A percentile compares a stretch with the other conserved stretches of the same genome.
phyloP scores from a whole-genome alignment of 495 filamentous ascomycete genomes.

The Penicillium crystallinum region DNA sequence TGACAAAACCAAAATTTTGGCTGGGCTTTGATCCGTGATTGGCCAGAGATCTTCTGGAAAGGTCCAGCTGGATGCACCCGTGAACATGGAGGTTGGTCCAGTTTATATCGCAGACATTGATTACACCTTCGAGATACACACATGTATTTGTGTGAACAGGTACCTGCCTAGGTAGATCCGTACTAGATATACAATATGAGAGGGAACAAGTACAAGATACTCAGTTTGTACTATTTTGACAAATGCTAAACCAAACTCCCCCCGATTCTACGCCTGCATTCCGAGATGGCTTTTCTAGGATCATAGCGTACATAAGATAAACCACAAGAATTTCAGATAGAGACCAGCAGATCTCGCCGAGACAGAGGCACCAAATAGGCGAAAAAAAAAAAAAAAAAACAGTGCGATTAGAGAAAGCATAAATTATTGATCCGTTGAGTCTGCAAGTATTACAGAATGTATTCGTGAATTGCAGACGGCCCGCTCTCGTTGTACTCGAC shows the following conservation, averaged over 20 bases:
- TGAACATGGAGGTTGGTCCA: too few species aligned
- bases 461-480: slow-evolving; percentile 63
- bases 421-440: background rate
- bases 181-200: background rate
- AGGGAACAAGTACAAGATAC: background rate
- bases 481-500: slow-evolving; percentile 76
- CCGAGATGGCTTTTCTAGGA: slow-evolving; percentile 20
- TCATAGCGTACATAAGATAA: slow-evolving; percentile 20
- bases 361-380: background rate
- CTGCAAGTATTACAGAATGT: slow-evolving; percentile 23
- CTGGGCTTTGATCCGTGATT: too few species aligned
- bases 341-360: slow-evolving; percentile 10
- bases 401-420: slow-evolving; percentile 10
- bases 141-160: too few species aligned
- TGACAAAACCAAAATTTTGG: too few species aligned
- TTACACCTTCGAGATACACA: too few species aligned
- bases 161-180: background rate
- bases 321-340: slow-evolving; percentile 1
- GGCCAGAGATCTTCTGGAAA: too few species aligned
- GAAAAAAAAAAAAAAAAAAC: slow-evolving; percentile 1
- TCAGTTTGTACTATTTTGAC: slow-evolving; percentile 1
- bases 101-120: too few species aligned
- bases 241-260: slow-evolving; percentile 20
- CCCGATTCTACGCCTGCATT: slow-evolving; percentile 20
- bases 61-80: too few species aligned